Conservation (phyloP, 805 yeast genomes). For the Barnettozyma siamensis region DNA sequence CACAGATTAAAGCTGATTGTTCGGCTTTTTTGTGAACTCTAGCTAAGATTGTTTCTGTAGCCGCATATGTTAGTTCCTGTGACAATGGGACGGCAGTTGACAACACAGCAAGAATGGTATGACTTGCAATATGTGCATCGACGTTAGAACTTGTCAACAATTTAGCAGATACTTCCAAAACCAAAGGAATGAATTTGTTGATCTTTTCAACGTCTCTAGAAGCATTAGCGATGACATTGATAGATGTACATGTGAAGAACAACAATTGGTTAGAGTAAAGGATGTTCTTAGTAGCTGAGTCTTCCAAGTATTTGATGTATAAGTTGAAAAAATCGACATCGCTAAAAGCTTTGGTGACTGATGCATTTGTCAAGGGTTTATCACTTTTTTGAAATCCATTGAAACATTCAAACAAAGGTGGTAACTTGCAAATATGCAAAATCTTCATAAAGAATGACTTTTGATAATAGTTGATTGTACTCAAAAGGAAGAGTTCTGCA, state of each 20-base stretch:
- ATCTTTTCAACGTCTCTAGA: conserved; percentile 37
- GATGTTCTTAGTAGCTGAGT: conserved; percentile 42
- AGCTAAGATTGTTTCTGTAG: conserved; percentile 50
- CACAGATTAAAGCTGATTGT: conserved; percentile 41
- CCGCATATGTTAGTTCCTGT: conserved; percentile 50
- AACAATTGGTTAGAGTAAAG: conserved; percentile 67
- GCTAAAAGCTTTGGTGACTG: conserved; percentile 68
- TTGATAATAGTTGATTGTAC: conserved; percentile 76
- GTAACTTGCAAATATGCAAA: conserved; percentile 67
- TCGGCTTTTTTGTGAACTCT: conserved; percentile 37
- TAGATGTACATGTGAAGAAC: conserved; percentile 69
- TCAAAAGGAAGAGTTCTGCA: conserved; percentile 63
- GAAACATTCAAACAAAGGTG: conserved; percentile 75
- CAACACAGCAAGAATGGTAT: conserved; percentile 73
- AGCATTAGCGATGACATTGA: conserved; percentile 59
- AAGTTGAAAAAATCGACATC: conserved; percentile 65
- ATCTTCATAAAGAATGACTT: conserved; percentile 70
- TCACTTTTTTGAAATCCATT: conserved; percentile 57
- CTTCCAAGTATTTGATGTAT: conserved; percentile 48
- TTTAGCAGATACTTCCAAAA: conserved; percentile 54
- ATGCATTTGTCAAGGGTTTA: conserved; percentile 56
- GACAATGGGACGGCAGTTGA: conserved; percentile 66
- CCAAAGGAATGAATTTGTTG: conserved; percentile 45
- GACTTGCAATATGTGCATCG: conserved; percentile 78
- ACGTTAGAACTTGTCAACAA: conserved; percentile 41